Percentiles rank a stretch among this genome's conserved stretches.
phyloP scores from a whole-genome alignment of 768 basidiomycete genomes.

The Neoboletus subvelutipes region DNA sequence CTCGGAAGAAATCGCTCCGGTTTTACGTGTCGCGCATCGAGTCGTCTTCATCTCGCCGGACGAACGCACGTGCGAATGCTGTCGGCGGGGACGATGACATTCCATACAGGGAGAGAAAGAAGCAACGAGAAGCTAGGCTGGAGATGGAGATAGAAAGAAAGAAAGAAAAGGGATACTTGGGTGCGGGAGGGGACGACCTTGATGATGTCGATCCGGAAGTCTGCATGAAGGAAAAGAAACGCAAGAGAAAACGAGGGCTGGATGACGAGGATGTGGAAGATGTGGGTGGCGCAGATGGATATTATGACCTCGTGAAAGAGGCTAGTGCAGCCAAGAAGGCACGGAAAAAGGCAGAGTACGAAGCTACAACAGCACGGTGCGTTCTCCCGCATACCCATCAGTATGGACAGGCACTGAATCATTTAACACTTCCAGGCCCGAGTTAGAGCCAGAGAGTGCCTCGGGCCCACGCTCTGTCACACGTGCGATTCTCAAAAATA shows the following conservation, averaged over 20 bases:
- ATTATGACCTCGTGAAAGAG: slow-evolving; percentile 88
- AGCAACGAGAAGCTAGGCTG: slow-evolving; percentile 55
- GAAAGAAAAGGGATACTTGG: slow-evolving; percentile 34
- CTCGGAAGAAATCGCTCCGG: slow-evolving; percentile 77
- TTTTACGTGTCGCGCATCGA: slow-evolving; percentile 96
- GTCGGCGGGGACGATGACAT: slow-evolving; percentile 93
- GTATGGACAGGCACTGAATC: slow-evolving; percentile 2
- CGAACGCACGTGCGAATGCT: slow-evolving; percentile 66
- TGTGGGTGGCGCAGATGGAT: slow-evolving; percentile 61
- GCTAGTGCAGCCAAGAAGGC: slow-evolving; percentile 69
- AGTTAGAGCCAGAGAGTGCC: slow-evolving; percentile 38
- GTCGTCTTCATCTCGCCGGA: slow-evolving; percentile 70
- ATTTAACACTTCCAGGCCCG: slow-evolving; percentile 26
- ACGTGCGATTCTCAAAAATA: slow-evolving; percentile 89
- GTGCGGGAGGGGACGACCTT: slow-evolving; percentile 65
- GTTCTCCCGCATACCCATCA: slow-evolving; percentile 23
- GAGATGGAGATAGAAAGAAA: slow-evolving; percentile 44
- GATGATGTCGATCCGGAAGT: slow-evolving; percentile 54
- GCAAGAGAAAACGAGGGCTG: slow-evolving; percentile 38
- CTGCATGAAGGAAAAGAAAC: slow-evolving; percentile 33
- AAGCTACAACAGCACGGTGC: slow-evolving; percentile 60
- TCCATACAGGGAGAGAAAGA: slow-evolving; percentile 78
- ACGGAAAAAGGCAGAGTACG: slow-evolving; percentile 80
- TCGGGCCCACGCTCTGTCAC: slow-evolving; percentile 86
- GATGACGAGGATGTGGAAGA: slow-evolving; percentile 42